Evolutionary conservation across 495 filamentous ascomycete genomes (phyloP), one percentile per base, ranked within the genome.

Genomic region (Letharia lupina): DNA sequence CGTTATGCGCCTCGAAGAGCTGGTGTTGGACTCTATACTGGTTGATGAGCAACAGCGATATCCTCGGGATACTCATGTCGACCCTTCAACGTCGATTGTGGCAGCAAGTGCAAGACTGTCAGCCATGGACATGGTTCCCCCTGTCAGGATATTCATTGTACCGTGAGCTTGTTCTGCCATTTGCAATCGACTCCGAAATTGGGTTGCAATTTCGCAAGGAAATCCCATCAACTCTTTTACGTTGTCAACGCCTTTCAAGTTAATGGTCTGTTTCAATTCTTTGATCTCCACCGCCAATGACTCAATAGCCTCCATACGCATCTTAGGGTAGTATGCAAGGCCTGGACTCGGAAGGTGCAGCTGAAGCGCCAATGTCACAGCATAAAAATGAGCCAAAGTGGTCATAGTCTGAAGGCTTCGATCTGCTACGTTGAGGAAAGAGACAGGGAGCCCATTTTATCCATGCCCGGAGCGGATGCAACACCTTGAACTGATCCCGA

Each of bases 311-410:
- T 56, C 52, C 52, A 56, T 56, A 8, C 52, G 52, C 52, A 56
- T 56, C 31, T 56, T 56, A 5, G 52, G 52, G 15, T 15, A 56
- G 31, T 56, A 56, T 16, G 52, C 52, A 35, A 31, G 52, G 15
- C 52, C 52, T 7, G 52, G 28, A 35, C 31, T 35, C 13, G 31
- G 52, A 56, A 56, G 52, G 15, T 56, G 31, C 52, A 56, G 52
- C 31, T 56, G 52, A 56, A 56, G 20, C 28, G 52, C 52, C 13
- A 56, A 31, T 56, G 52, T 56, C 13, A 56, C 52, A 35, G 52
- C 52, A 56, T 56, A 56, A 20, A 35, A 56, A 18, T 56, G 52
- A 35, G 52, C 52, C 31, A 56, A 56, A 56, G 52, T 56, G 6
- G 8, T 10, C 52, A 56, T 56, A 18, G 52, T 56, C 15, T 1